Conservation (phyloP, 2,329 filamentous ascomycete species). For the Colletotrichum eremochloae region DNA sequence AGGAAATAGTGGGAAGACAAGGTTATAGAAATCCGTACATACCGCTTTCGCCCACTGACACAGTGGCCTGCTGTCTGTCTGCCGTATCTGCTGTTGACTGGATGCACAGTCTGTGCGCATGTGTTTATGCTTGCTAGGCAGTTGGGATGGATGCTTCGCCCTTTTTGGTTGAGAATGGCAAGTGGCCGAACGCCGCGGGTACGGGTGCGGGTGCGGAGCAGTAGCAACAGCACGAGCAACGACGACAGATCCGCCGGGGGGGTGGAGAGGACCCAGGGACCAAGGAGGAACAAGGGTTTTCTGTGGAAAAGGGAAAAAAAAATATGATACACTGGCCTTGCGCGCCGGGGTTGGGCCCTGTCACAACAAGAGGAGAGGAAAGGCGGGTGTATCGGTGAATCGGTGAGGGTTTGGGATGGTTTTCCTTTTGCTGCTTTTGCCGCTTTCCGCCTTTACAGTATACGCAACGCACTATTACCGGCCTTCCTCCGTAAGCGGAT, state of each 20-base stretch:
- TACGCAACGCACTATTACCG: background rate
- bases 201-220: background rate
- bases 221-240: background rate
- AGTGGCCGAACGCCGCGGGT: slow-evolving; percentile 9
- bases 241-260: slow-evolving; percentile 25
- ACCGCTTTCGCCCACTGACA: slow-evolving; percentile 14
- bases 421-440: slow-evolving; percentile 13
- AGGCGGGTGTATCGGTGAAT: slow-evolving; percentile 21
- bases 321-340: slow-evolving; percentile 28
- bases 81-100: background rate
- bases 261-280: background rate
- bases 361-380: background rate
- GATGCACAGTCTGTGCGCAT: background rate
- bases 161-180: background rate
- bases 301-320: background rate
- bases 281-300: slow-evolving; percentile 13
- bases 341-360: slow-evolving; percentile 21
- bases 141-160: background rate
- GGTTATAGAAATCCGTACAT: slow-evolving; percentile 9
- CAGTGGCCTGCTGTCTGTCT: background rate
- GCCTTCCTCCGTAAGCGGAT: slow-evolving; percentile 6
- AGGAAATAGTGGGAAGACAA: background rate
- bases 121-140: background rate
- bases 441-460: background rate
- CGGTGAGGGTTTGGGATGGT: background rate